A percentile compares a stretch with the other conserved stretches of the same genome.
phyloP scores from a whole-genome alignment of 129 eudicot species.

The Tagetes erecta region DNA sequence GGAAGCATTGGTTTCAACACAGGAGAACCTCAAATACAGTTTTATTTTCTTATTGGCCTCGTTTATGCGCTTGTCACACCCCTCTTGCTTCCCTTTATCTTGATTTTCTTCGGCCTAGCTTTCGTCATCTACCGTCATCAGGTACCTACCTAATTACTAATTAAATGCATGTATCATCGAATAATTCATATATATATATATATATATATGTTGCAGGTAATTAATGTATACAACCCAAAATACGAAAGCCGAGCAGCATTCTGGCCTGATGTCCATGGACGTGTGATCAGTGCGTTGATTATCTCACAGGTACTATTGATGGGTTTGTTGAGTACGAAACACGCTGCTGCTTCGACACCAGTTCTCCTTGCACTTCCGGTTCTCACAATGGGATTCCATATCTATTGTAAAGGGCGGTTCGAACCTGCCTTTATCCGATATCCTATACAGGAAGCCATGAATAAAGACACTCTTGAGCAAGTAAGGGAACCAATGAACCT shows the following conservation, averaged over 20 bases:
- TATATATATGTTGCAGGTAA: slow-evolving; percentile 47
- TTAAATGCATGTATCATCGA: background rate
- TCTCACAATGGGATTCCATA: slow-evolving; percentile 75
- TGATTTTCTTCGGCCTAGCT: slow-evolving; percentile 78
- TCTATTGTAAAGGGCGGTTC: slow-evolving; percentile 86
- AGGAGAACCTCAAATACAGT: slow-evolving; percentile 91
- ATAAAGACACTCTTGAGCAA: slow-evolving; percentile 88
- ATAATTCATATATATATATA: background rate
- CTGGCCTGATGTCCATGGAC: slow-evolving; percentile 97
- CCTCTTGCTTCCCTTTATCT: slow-evolving; percentile 71
- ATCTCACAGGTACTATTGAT: slow-evolving; percentile 73
- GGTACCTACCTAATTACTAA: slow-evolving; percentile 39
- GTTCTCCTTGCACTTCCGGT: slow-evolving; percentile 85
- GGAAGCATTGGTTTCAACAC: slow-evolving; percentile 87
- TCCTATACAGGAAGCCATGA: slow-evolving; percentile 90
- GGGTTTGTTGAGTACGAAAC: slow-evolving; percentile 81
- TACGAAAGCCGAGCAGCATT: slow-evolving; percentile 95
- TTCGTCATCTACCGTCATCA: slow-evolving; percentile 82
- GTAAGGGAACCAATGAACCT: slow-evolving; percentile 74
- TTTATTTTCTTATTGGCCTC: slow-evolving; percentile 84
- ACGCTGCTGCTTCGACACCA: slow-evolving; percentile 65
- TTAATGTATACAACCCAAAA: slow-evolving; percentile 90
- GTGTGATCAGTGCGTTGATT: slow-evolving; percentile 65
- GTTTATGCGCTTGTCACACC: slow-evolving; percentile 95
- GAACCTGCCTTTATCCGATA: slow-evolving; percentile 81